A percentile compares a stretch with the other conserved stretches of the same genome.
Evolutionary conservation across 495 filamentous ascomycete genomes (phyloP).

Genomic region (Chaetomium tenue): DNA sequence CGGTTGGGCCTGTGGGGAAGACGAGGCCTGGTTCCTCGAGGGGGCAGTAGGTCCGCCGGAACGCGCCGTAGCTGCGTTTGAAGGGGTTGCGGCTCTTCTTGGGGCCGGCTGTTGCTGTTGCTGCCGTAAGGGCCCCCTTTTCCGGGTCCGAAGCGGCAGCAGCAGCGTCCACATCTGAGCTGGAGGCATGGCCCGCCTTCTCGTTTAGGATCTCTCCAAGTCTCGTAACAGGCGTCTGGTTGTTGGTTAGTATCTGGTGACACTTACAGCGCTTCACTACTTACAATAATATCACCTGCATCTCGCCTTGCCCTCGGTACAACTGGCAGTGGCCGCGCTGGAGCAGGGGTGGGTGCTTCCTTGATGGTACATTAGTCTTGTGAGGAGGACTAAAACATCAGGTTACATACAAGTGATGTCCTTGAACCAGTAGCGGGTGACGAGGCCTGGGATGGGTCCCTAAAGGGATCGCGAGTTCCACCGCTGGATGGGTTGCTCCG

Average conservation of each 20-base stretch:
- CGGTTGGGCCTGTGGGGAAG: constrained; percentile 32
- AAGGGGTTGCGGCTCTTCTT: constrained; percentile 22
- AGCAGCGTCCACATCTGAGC: constrained; percentile 19
- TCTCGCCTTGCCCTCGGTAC: neutral
- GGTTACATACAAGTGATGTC: constrained; percentile 24
- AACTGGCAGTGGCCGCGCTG: constrained; percentile 3
- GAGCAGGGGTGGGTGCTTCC: constrained; percentile 16
- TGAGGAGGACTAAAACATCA: neutral
- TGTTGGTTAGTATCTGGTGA: neutral
- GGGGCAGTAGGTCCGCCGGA: constrained; percentile 35
- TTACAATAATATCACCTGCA: constrained; percentile 8
- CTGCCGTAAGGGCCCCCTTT: constrained; percentile 9
- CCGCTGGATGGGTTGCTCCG: constrained; percentile 8
- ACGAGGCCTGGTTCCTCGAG: constrained; percentile 32
- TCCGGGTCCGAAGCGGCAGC: constrained; percentile 11
- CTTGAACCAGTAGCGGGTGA: constrained; percentile 25
- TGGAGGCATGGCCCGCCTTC: constrained; percentile 15
- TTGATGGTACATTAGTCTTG: constrained; percentile 12
- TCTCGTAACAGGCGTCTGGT: constrained; percentile 22
- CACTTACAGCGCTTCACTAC: neutral
- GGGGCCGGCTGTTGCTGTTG: neutral
- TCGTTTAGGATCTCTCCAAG: constrained; percentile 25
- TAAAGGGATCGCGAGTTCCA: constrained; percentile 29
- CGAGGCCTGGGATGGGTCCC: constrained; percentile 30
- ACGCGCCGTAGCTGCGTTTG: constrained; percentile 23